These are phyloP conservation scores for Plasmodium reichenowi DNA, from an alignment of 169 alveolate species.

Conservation along the genomic window DNA sequence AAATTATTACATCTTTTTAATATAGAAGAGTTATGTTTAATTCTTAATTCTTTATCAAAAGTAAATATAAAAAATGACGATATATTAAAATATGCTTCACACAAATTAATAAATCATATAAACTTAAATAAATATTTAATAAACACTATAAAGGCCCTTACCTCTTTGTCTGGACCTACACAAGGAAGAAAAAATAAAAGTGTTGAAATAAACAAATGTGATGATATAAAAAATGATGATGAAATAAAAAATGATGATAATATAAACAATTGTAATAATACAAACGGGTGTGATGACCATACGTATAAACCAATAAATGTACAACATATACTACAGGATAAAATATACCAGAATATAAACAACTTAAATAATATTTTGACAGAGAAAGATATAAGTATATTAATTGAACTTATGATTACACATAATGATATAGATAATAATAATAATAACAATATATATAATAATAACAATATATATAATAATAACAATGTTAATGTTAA, in stretches of 20 bases:
- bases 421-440: not conserved
- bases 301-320: not conserved
- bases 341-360: constrained; percentile 1
- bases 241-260: too few relatives aligned
- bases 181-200: not conserved
- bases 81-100: constrained; percentile 40
- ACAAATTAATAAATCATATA: constrained; percentile 23
- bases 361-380: constrained; percentile 13
- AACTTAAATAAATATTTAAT: constrained; percentile 22
- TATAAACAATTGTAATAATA: not conserved
- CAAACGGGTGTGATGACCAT: not conserved
- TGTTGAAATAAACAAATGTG: too few relatives aligned
- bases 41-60: constrained; percentile 55
- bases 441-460: not conserved
- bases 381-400: constrained; percentile 50
- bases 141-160: constrained; percentile 24
- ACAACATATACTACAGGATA: not conserved
- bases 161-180: not conserved
- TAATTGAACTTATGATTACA: constrained; percentile 24
- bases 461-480: not conserved
- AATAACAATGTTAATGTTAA: not conserved
- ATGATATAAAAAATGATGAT: not conserved
- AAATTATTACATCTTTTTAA: constrained; percentile 14
- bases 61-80: constrained; percentile 53
- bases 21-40: constrained; percentile 57